These are phyloP conservation scores for Datisca glomerata DNA, from an alignment of 306 rosid genomes.

Conservation along the genomic window DNA sequence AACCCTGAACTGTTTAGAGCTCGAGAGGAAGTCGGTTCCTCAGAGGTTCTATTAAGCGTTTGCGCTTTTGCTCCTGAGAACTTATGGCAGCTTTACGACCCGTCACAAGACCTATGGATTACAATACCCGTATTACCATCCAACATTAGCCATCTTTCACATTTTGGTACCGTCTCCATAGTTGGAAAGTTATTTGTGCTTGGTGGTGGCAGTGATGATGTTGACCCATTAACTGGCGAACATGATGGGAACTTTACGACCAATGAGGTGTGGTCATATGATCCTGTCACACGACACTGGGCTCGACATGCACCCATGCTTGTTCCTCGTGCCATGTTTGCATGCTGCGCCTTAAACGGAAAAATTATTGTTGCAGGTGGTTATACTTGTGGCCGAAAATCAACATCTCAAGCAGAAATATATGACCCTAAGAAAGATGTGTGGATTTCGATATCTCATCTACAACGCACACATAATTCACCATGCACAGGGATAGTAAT, in stretches of 20 bases:
- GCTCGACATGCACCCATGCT: slow-evolving; percentile 70
- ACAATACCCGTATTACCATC: slow-evolving; percentile 95
- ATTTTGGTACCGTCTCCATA: slow-evolving; percentile 75
- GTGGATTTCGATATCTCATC: slow-evolving; percentile 78
- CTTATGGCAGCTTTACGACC: slow-evolving; percentile 89
- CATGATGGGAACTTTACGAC: slow-evolving; percentile 96
- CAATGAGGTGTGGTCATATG: slow-evolving; percentile 92
- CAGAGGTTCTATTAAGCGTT: slow-evolving; percentile 74
- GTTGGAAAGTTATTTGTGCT: slow-evolving; percentile 87
- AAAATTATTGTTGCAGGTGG: slow-evolving; percentile 94
- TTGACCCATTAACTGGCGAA: slow-evolving; percentile 92
- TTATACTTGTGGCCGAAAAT: slow-evolving; percentile 84
- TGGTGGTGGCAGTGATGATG: slow-evolving; percentile 95
- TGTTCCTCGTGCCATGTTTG: slow-evolving; percentile 93
- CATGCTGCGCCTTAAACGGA: slow-evolving; percentile 87
- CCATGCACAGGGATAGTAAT: slow-evolving; percentile 88
- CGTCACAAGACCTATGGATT: slow-evolving; percentile 80
- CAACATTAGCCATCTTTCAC: slow-evolving; percentile 72
- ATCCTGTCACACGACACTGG: slow-evolving; percentile 77
- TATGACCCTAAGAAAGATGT: slow-evolving; percentile 77
- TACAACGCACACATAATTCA: slow-evolving; percentile 78
- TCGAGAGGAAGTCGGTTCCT: slow-evolving; percentile 67
- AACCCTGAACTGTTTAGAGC: slow-evolving; percentile 71
- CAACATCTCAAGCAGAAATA: slow-evolving; percentile 89
- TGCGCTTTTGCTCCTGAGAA: slow-evolving; percentile 95